Evolutionary conservation across 2,329 filamentous ascomycete species (phyloP), one percentile per base, ranked within the genome.

Genomic region (Xylaria sp.): DNA sequence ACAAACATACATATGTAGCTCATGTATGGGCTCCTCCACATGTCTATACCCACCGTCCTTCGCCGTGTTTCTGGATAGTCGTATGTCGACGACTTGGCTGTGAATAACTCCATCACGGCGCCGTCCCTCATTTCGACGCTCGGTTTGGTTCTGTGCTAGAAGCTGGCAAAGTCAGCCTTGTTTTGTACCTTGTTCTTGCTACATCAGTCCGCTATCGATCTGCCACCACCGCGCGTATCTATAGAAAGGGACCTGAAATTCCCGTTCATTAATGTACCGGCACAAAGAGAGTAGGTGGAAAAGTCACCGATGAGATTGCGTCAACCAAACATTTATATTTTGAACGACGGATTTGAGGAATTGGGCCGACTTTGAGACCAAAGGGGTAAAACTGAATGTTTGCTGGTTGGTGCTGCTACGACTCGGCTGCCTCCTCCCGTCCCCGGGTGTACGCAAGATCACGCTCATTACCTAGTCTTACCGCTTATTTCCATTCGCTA

Each of bases 1-100:
- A 77, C 76, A 79, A 74, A 78, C 76, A 76, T 80, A 78, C 78
- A 80, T 80, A 81, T 80, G 79, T 80, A 81, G 74, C 75, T 75
- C 66, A 72, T 69, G 76, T 77, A 78, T 73, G 69, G 73, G 72
- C 68, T 76, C 78, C 76, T 78, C 78, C 76, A 78, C 76, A 78
- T 76, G 75, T 74, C 76, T 76, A 72, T 73, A 72, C 72, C 74
- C 73, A 74, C 72, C 73, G 64, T 76, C 74, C 75, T 75, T 75
- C 73, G 75, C 73, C 70, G 74, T 78, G 76, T 73, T 71, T 78
- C 74, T 78, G 73, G 37, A 76, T 78, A 76, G 75, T 74, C 74
- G 73, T 75, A 75, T 76, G 72, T 76, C 72, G 73, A 77, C 73
- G 73, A 73, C 72, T 74, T 73, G 74, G 72, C 74, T 69, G 73